Percentiles rank a stretch among this genome's conserved stretches.
Conservation (phyloP, 768 basidiomycete genomes). For the Termitomyces sp. region DNA sequence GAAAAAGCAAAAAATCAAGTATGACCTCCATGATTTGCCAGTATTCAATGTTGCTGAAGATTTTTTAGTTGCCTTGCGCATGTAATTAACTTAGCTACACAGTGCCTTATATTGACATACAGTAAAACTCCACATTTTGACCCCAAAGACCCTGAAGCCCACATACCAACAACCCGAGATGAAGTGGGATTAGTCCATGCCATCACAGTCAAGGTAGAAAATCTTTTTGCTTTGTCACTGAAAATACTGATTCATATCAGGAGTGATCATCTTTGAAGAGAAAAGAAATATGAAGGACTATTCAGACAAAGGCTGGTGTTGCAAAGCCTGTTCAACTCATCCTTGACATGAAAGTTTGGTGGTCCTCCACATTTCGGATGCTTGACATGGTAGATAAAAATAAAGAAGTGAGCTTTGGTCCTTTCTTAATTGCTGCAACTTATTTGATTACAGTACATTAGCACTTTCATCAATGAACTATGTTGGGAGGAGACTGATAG, state of each 20-base stretch:
- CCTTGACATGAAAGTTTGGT: conserved; percentile 26
- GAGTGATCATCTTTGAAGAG: conserved; percentile 22
- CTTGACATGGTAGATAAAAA: conserved; percentile 10
- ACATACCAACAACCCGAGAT: conserved; percentile 18
- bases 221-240: not conserved
- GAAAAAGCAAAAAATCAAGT: not conserved
- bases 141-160: conserved; percentile 16
- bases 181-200: conserved; percentile 13
- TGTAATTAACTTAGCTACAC: conserved; percentile 31
- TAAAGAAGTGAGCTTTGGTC: not conserved
- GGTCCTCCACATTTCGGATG: conserved; percentile 32
- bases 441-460: not conserved
- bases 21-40: not conserved
- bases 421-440: not conserved
- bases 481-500: not conserved
- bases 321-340: conserved; percentile 15
- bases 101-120: conserved; percentile 22
- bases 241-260: conserved; percentile 9
- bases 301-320: conserved; percentile 11
- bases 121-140: conserved; percentile 22
- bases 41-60: not conserved
- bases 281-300: conserved; percentile 10
- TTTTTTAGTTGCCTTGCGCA: conserved; percentile 24
- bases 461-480: not conserved
- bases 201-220: not conserved